Evolutionary conservation across 1,139 yeast genomes (phyloP).

Genomic region (Diutina mesorugosa): DNA sequence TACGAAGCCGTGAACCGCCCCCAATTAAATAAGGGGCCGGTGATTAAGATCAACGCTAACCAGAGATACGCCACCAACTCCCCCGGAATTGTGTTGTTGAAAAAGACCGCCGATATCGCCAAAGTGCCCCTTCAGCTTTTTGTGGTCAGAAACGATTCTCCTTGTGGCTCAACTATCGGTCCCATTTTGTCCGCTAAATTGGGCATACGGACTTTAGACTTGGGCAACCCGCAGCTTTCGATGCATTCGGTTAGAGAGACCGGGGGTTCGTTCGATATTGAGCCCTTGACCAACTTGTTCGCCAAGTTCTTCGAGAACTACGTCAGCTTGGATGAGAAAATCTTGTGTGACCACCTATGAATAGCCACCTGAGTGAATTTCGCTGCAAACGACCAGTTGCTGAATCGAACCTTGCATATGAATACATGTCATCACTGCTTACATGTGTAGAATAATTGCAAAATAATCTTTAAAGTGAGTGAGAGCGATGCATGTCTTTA

Average conservation of each 20-base stretch:
- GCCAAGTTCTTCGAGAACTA: conserved; percentile 41
- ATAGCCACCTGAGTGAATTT: not conserved
- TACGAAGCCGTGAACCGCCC: conserved; percentile 79
- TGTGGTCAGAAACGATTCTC: conserved; percentile 83
- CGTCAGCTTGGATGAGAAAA: not conserved
- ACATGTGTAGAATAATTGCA: not conserved
- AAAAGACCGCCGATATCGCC: conserved; percentile 54
- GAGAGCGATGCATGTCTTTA: not conserved
- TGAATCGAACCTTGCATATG: not conserved
- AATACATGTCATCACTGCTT: not conserved
- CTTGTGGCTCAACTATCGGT: conserved; percentile 96
- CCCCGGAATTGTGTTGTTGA: conserved; percentile 71
- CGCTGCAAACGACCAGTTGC: not conserved
- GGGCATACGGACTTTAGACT: conserved; percentile 80
- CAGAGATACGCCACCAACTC: conserved; percentile 93
- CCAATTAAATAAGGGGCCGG: conserved; percentile 77
- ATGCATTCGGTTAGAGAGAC: conserved; percentile 97
- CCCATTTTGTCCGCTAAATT: conserved; percentile 83
- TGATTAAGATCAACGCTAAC: conserved; percentile 84
- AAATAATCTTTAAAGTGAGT: not conserved
- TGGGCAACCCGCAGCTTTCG: conserved; percentile 88
- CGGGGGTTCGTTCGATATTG: conserved; percentile 71
- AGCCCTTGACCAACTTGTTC: conserved; percentile 47
- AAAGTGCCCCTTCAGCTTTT: conserved; percentile 67
- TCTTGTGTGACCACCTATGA: conserved; percentile 1